A percentile compares a stretch with the other conserved stretches of the same genome.
Evolutionary conservation across 1,139 yeast genomes (phyloP).

Genomic region (Diutina mesorugosa): DNA sequence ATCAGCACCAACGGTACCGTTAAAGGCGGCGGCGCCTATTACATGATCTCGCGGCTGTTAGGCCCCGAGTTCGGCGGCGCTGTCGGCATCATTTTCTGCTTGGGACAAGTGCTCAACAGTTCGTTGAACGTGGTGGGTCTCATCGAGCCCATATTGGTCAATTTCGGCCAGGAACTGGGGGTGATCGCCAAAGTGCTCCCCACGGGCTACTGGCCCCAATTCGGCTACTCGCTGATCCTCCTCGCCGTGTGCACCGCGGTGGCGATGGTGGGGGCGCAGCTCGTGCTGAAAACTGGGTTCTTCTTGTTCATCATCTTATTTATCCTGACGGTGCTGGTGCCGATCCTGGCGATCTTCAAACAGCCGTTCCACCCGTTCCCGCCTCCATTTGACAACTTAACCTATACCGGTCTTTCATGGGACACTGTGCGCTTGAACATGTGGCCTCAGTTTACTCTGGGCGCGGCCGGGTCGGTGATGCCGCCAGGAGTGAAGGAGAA

Average conservation of each 20-base stretch:
- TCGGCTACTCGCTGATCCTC: slow-evolving; percentile 52
- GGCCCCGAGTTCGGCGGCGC: slow-evolving; percentile 85
- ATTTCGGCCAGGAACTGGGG: slow-evolving; percentile 50
- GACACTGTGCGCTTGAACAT: slow-evolving; percentile 50
- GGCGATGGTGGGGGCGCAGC: slow-evolving; percentile 70
- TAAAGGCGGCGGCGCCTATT: slow-evolving; percentile 76
- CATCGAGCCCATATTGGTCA: slow-evolving; percentile 58
- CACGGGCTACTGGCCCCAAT: slow-evolving; percentile 43
- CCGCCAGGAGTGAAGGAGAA: slow-evolving; percentile 46
- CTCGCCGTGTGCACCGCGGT: slow-evolving; percentile 63
- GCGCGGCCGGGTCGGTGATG: slow-evolving; percentile 82
- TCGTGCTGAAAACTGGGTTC: slow-evolving; percentile 78
- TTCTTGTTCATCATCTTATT: slow-evolving; percentile 58
- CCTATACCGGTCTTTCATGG: slow-evolving; percentile 68
- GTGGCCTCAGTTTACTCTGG: slow-evolving; percentile 68
- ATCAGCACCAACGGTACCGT: slow-evolving; percentile 78
- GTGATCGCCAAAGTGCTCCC: slow-evolving; percentile 35
- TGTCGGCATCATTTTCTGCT: slow-evolving; percentile 62
- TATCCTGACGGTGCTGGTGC: slow-evolving; percentile 69
- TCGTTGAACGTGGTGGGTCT: slow-evolving; percentile 74
- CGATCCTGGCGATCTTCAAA: slow-evolving; percentile 58
- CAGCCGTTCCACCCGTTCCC: slow-evolving; percentile 37
- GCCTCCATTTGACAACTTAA: slow-evolving; percentile 31
- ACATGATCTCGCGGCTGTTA: slow-evolving; percentile 65
- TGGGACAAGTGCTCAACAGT: slow-evolving; percentile 66